Conservation (phyloP, 805 yeast genomes). For the Candida fluviatilis region DNA sequence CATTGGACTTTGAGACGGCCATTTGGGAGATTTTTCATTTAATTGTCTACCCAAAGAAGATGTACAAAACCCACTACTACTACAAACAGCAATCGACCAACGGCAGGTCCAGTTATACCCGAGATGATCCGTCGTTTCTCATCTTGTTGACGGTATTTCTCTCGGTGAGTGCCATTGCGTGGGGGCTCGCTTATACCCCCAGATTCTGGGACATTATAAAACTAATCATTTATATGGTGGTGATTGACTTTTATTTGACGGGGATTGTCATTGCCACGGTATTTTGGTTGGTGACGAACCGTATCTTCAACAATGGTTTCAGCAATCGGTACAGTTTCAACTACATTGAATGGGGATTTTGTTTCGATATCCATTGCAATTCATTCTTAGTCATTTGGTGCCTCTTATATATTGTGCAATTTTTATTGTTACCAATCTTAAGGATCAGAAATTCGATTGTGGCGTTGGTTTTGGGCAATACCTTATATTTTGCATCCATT, state of each 20-base stretch:
- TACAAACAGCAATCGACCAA: slow-evolving; percentile 59
- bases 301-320: slow-evolving; percentile 44
- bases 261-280: slow-evolving; percentile 69
- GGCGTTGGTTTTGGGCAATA: slow-evolving; percentile 71
- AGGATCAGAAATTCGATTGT: slow-evolving; percentile 57
- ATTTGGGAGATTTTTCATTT: slow-evolving; percentile 84
- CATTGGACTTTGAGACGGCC: slow-evolving; percentile 89
- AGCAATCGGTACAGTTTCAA: slow-evolving; percentile 20
- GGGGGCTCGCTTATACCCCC: slow-evolving; percentile 84
- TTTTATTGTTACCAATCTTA: slow-evolving; percentile 67
- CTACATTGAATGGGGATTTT: slow-evolving; percentile 84
- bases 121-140: slow-evolving; percentile 91
- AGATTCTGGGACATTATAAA: slow-evolving; percentile 55
- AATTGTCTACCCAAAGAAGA: slow-evolving; percentile 71
- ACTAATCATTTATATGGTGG: slow-evolving; percentile 76
- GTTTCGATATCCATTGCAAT: slow-evolving; percentile 92
- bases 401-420: slow-evolving; percentile 67
- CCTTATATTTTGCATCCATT: slow-evolving; percentile 68
- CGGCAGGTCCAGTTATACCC: slow-evolving; percentile 66
- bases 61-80: slow-evolving; percentile 69
- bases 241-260: slow-evolving; percentile 70
- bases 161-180: slow-evolving; percentile 72
- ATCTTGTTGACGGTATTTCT: slow-evolving; percentile 65
- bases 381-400: slow-evolving; percentile 82
- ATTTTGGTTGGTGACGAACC: slow-evolving; percentile 70